Evolutionary conservation across 2,329 filamentous ascomycete species (phyloP), one percentile per base, ranked within the genome.

Genomic region (Fusarium sp.): DNA sequence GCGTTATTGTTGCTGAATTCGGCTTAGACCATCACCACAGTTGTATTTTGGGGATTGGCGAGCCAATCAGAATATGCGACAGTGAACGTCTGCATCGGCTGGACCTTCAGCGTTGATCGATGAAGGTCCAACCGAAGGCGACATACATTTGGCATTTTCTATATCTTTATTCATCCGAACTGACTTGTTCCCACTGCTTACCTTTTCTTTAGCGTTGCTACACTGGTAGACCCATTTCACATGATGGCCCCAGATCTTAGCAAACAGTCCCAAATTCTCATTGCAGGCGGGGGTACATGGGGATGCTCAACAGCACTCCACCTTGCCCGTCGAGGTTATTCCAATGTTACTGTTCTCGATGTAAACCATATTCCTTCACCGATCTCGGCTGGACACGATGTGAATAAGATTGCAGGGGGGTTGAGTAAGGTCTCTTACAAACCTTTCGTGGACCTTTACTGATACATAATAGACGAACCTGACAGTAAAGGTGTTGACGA

Each of bases 211-310:
- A 12, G 19, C 6, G 7, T 4, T 9, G 2, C 15, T 23, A 11
- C 1, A 10, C 11, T 12, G 11, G 2, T 1, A n/a, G n/a, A n/a
- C 1, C 6, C 11, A 6, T 8, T 10, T 20, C 2, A 1, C 1
- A 3, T 1, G 9, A 55, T 69, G 66, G 39, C 54, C 2, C 17
- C 61, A 26, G 4, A 15, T 32, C 62, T 69, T 5, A 52, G 4
- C 38, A 69, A 63, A 42, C 47, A 60, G 23, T 69, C 65, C 1
- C 43, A 36, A 4, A 57, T 69, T 10, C 62, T 69, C 21, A 68
- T 69, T n/a, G 45, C 66, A 5, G 65, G 67, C 15, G 67, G 67
- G 12, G 67, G 65, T 30, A 69, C 67, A 7, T 69, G 67, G 67
- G 67, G 67, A 23, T 68, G 51, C 6, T 69, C 67, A 26, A 66